Conservation (phyloP, 345 rosid genomes). For the Cochlearia excelsa region DNA sequence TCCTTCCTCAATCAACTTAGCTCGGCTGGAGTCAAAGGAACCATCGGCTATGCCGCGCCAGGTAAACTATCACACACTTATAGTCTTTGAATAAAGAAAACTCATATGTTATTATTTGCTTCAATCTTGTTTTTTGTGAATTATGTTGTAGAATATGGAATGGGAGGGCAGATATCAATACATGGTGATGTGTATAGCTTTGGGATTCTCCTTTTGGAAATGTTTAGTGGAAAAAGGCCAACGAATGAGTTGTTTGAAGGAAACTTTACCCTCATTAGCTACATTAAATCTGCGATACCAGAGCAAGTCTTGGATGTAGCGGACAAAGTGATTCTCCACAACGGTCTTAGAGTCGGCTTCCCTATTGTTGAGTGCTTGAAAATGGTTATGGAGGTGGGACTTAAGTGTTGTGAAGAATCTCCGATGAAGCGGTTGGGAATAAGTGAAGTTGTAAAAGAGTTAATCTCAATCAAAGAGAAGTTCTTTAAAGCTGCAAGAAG, state of each 20-base stretch:
- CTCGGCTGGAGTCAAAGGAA: slow-evolving; percentile 8
- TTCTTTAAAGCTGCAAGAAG: slow-evolving; percentile 20
- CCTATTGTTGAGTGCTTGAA: slow-evolving; percentile 16
- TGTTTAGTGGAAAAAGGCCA: slow-evolving; percentile 39
- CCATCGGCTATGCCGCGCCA: slow-evolving; percentile 13
- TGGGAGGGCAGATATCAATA: slow-evolving; percentile 16
- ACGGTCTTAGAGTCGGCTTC: slow-evolving; percentile 14
- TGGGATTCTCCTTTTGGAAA: slow-evolving; percentile 36
- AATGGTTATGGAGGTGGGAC: slow-evolving; percentile 28
- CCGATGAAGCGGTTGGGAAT: slow-evolving; percentile 21
- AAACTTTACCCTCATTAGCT: slow-evolving; percentile 25
- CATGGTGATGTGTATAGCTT: slow-evolving; percentile 37
- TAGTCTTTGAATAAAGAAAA: not conserved
- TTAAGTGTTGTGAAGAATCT: slow-evolving; percentile 33
- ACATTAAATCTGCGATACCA: slow-evolving; percentile 20
- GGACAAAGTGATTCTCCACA: slow-evolving; percentile 18
- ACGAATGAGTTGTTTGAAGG: slow-evolving; percentile 30
- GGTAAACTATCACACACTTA: not conserved
- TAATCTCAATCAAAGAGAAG: slow-evolving; percentile 26
- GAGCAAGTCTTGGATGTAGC: slow-evolving; percentile 16
- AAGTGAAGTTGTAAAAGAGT: slow-evolving; percentile 22
- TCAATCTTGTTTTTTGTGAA: not conserved
- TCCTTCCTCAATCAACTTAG: slow-evolving; percentile 10
- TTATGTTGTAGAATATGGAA: slow-evolving; percentile 13
- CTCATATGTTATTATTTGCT: not conserved